A percentile compares a stretch with the other conserved stretches of the same genome.
Conservation (phyloP, 176 grass and related monocot genomes). For the Avena sativa region DNA sequence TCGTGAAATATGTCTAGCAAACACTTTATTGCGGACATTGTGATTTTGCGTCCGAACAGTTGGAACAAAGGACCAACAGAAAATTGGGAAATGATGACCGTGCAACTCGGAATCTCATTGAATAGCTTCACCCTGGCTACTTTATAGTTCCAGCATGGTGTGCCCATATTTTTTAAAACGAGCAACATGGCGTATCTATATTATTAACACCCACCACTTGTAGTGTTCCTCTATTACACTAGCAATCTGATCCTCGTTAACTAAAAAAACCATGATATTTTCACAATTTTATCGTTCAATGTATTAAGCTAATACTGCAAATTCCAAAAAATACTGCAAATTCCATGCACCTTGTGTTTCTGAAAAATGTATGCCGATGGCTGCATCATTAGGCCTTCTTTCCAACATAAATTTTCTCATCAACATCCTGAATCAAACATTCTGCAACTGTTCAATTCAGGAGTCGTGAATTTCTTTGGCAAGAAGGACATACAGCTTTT, state of each 20-base stretch:
- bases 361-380: background rate
- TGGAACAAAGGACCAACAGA: background rate
- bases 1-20: conserved; percentile 1
- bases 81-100: background rate
- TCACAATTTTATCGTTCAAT: background rate
- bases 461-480: conserved; percentile 98
- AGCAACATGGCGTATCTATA: background rate
- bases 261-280: background rate
- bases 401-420: background rate
- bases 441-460: conserved; percentile 48
- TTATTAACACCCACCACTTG: background rate
- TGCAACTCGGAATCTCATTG: background rate
- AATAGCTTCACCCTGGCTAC: background rate
- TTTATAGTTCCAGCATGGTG: background rate
- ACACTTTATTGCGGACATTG: background rate
- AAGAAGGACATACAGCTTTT: conserved; percentile 97
- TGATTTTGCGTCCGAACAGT: background rate
- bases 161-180: background rate
- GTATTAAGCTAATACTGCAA: background rate
- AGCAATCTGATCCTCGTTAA: background rate
- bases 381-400: background rate
- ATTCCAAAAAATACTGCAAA: background rate
- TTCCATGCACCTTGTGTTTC: conserved; percentile 17
- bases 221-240: background rate
- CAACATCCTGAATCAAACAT: background rate